These are phyloP conservation scores for Phialophora chinensis DNA, from an alignment of 2,329 filamentous ascomycete species.

Conservation along the genomic window DNA sequence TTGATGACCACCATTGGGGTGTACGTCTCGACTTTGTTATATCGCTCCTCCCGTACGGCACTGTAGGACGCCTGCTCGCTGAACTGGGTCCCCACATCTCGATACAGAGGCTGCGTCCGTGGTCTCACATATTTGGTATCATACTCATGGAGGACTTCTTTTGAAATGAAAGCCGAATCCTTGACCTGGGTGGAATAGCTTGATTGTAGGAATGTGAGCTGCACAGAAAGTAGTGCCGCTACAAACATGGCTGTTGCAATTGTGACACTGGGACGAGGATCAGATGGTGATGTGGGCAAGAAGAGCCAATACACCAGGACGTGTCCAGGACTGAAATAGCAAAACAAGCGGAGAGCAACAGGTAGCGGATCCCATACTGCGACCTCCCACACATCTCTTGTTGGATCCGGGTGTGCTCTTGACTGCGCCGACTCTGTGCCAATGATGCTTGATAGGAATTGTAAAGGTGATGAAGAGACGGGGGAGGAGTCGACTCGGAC, in stretches of 20 bases:
- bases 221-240: constrained; percentile 73
- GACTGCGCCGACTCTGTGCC: constrained; percentile 75
- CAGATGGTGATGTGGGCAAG: constrained; percentile 75
- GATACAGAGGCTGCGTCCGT: constrained; percentile 77
- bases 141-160: constrained; percentile 93
- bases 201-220: constrained; percentile 74
- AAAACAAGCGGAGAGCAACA: constrained; percentile 80
- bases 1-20: constrained; percentile 69
- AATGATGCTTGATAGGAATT: constrained; percentile 72
- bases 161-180: constrained; percentile 82
- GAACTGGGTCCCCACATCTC: constrained; percentile 80
- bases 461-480: constrained; percentile 75
- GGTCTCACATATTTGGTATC: constrained; percentile 95
- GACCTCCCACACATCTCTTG: constrained; percentile 91
- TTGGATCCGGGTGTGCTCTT: constrained; percentile 80
- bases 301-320: constrained; percentile 89
- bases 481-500: constrained; percentile 88
- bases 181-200: constrained; percentile 84
- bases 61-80: constrained; percentile 52
- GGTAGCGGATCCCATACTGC: constrained; percentile 92
- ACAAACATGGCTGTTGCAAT: constrained; percentile 83
- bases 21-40: constrained; percentile 65
- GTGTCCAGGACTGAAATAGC: constrained; percentile 91
- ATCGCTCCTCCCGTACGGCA: constrained; percentile 51
- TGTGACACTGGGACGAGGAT: constrained; percentile 82